Evolutionary conservation across 2,329 filamentous ascomycete genomes (phyloP), one percentile per base, ranked within the genome.

Genomic region (Aspergillus niger): DNA sequence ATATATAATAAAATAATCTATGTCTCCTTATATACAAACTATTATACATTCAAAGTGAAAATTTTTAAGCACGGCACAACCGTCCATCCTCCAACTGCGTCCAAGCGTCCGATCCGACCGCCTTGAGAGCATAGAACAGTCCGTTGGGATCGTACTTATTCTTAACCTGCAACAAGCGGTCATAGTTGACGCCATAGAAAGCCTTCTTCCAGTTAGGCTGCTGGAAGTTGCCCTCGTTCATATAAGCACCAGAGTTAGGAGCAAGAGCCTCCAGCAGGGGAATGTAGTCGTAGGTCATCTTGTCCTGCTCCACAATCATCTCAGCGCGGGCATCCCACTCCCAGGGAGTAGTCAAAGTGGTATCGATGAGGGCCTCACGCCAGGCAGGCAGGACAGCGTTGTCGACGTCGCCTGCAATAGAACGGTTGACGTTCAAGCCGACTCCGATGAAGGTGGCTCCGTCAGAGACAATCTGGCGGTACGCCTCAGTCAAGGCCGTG

Each of bases 191-290:
- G 10, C 61, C 57, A 7, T 58, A 63, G 24, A 60, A 63, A 0
- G 44, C 57, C 50, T 39, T 13, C 41, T 63, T 32, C 32, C 47
- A 63, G 22, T 60, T 11, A 1, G 54, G 61, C 36, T 62, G 60
- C 24, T 32, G 54, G 44, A 60, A 60, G 36, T 60, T 56, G 8
- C 28, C 61, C 55, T 63, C 57, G 15, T 57, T 60, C 53, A 62
- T 47, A 43, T 62, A 62, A 15, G 56, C 60, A 2, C 58, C 61
- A 6, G 60, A 59, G 38, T 55, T 43, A 7, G 52, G 52, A 7
- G 52, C 15, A 24, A 55, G n/a, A 11, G 36, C 52, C n/a, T 55
- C 30, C 10, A 55, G 52, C 26, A 38, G 10, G 4, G 52, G 52
- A 8, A 55, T 43, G 24, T 55, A 55, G 15, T 44, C 24, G 6